Conservation (phyloP, 768 basidiomycete species). For the Boletus rubropictus region DNA sequence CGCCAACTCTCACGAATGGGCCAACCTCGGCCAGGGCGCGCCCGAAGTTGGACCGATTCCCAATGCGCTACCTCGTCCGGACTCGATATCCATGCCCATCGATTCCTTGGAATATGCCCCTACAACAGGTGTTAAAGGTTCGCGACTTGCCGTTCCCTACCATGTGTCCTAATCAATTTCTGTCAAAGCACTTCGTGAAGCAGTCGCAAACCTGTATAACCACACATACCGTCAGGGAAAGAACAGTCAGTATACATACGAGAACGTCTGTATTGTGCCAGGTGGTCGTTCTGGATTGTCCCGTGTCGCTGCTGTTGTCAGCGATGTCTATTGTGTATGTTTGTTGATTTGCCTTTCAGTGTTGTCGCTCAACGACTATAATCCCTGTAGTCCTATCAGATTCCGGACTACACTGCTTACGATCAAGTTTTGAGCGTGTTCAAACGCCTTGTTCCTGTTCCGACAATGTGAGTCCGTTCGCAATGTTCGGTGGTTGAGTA, state of each 20-base stretch:
- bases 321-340: conserved; percentile 78
- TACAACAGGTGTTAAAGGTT: conserved; percentile 85
- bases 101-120: conserved; percentile 89
- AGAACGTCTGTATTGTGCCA: conserved; percentile 93
- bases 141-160: conserved; percentile 1
- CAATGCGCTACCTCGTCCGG: conserved; percentile 60
- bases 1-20: conserved; percentile 73
- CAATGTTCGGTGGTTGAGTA: neutral
- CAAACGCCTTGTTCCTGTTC: conserved; percentile 84
- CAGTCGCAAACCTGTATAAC: conserved; percentile 89
- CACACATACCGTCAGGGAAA: conserved; percentile 78
- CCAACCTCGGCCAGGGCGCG: conserved; percentile 88
- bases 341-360: neutral
- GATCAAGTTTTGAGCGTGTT: conserved; percentile 82
- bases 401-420: conserved; percentile 89
- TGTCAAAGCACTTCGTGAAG: conserved; percentile 66
- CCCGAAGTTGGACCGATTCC: conserved; percentile 87
- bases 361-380: neutral
- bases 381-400: conserved; percentile 69
- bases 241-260: conserved; percentile 78
- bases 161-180: conserved; percentile 2
- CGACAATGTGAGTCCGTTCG: conserved; percentile 63
- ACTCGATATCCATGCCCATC: conserved; percentile 55
- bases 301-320: conserved; percentile 86
- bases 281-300: conserved; percentile 89